Evolutionary conservation across 2,329 filamentous ascomycete species (phyloP), one percentile per base, ranked within the genome.

Genomic region (Thielaviopsis musarum): DNA sequence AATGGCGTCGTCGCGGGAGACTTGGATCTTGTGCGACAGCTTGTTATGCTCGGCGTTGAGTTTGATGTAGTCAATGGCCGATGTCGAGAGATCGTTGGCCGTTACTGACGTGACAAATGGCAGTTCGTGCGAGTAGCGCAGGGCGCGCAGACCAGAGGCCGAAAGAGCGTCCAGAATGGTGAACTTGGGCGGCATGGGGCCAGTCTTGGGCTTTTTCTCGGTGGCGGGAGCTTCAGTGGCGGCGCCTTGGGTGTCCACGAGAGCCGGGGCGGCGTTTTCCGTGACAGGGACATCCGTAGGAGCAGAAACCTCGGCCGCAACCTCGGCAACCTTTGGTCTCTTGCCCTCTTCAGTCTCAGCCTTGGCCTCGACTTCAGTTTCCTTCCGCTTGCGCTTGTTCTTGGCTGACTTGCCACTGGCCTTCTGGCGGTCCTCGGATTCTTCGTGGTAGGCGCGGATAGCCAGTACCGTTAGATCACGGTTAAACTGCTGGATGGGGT

Each of bases 401-500:
- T 67, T 60, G 3, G 66, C 54, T 19, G 58, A 56, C 57, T 59
- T 63, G 48, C 56, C 64, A 63, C 41, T 72, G 66, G 67, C 65
- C 28, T 70, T 71, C 61, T 72, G 74, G 65, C 71, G 74, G 38
- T 77, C 72, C 19, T 82, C 65, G 41, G 65, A 68, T 34, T 88
- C 82, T 65, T 93, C 83, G 1, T 88, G 88, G 69, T 91, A 95
- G 0, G 87, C 87, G 67, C 88, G 88, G 70, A 98, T 95, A 0
- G 89, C 89, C 15, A 98, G 78, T 26, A 96, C 88, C 62, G 89
- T 96, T 64, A 98, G 73, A 69, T 98, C 93, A 54, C 94, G 86
- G 71, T 98, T 98, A 77, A 97, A 98, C 69, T 98, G 93, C 69
- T 98, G 93, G 59, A 98, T 96, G 0, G 93, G 91, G 66, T 98